Base-by-base conservation (phyloP, 2,329 filamentous ascomycete genomes). In the Lachnellula occidentalis region DNA sequence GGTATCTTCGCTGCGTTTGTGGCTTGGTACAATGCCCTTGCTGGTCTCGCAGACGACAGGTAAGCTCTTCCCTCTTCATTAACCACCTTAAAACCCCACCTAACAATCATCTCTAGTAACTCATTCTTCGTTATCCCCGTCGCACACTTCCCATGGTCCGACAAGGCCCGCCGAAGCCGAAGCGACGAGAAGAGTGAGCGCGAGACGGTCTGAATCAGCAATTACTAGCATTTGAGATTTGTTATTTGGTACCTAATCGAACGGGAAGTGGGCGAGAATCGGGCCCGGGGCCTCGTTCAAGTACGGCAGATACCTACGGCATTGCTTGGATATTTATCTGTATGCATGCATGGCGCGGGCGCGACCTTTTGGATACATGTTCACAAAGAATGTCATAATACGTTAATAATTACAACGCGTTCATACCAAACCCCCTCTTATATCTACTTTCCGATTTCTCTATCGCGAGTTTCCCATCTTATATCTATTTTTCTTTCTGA, bases 111-210 rank as follows among this genome's bases (percentile, higher is more conserved):
- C 8, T 46, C 8, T 66, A 94, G 90, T 77, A 86, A 86, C 74
- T 85, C 81, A 27, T 96, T 96, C 84, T 94, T 96, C 78, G 79
- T 94, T 71, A 83, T 95, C 58, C 92, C 92, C 50, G 91, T 96
- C 60, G 86, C 88, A 66, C 91, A 96, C 78, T 95, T 96, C 79
- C 92, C 92, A 51, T 96, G 92, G 92, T 92, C 88, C 37, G 86
- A 88, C 66, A 87, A 87, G 74, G 88, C 83, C 51, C 81, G 80
- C 59, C 79, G 83, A 71, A 71, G 70, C 57, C 80, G 85, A 58
- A 69, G 67, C 56, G 64, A 66, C 59, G 77, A 61, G 53, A 77
- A 86, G 76, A 73, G 72, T 52, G 75, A 77, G 54, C 66, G 62
- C 24, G 58, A 63, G 27, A 64, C 58, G 2, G 66, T 67, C 47